Evolutionary conservation across 1,284 basidiomycete genomes (phyloP).

Genomic region (Heterobasidion annosum): DNA sequence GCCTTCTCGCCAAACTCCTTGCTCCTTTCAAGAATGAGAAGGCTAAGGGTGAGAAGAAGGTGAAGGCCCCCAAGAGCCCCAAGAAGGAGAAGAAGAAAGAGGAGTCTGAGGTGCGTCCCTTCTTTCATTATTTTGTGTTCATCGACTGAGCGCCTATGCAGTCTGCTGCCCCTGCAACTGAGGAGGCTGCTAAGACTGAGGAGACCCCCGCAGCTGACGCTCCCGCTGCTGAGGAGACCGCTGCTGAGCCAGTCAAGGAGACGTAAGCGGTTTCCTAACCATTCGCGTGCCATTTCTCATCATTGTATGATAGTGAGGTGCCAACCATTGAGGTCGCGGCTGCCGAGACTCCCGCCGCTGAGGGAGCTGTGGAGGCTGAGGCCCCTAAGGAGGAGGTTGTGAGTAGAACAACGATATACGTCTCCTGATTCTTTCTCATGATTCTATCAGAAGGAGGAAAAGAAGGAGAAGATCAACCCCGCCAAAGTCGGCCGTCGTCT

Average conservation of each 20-base stretch:
- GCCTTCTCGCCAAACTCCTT: constrained; percentile 60
- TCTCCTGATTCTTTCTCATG: neutral
- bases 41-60: constrained; percentile 48
- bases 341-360: constrained; percentile 20
- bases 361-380: constrained; percentile 30
- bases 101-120: constrained; percentile 41
- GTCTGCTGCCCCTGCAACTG: constrained; percentile 27
- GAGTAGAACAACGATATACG: constrained; percentile 6
- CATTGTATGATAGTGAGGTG: neutral
- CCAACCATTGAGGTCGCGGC: constrained; percentile 12
- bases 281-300: neutral
- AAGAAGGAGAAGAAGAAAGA: constrained; percentile 56
- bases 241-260: constrained; percentile 47
- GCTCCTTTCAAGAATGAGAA: constrained; percentile 51
- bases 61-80: constrained; percentile 40
- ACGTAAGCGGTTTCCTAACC: constrained; percentile 29
- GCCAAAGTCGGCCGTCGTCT: constrained; percentile 67
- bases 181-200: constrained; percentile 18
- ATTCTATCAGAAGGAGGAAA: constrained; percentile 30
- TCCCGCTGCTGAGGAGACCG: constrained; percentile 28
- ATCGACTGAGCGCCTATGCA: constrained; percentile 11
- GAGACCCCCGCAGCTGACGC: constrained; percentile 19
- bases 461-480: constrained; percentile 23
- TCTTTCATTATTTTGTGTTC: constrained; percentile 15
- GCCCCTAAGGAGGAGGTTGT: constrained; percentile 60